Evolutionary conservation across 208 protist species (phyloP).

Genomic region (Strigomonas oncopelti): DNA sequence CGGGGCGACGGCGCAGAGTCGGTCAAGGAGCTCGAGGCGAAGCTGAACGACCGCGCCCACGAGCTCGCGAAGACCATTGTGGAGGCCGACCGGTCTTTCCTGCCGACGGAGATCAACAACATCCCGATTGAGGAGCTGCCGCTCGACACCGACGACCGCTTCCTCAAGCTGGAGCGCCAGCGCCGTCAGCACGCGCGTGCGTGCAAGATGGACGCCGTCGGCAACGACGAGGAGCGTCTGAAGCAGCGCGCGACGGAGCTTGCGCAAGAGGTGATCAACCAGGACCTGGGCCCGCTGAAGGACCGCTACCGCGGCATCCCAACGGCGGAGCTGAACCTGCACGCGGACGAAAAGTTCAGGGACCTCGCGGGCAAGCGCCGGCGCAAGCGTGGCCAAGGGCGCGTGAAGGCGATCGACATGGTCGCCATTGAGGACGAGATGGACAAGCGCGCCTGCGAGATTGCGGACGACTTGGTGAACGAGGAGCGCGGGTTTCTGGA

Average conservation of each 20-base stretch:
- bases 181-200: slow-evolving; percentile 47
- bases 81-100: slow-evolving; percentile 29
- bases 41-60: slow-evolving; percentile 49
- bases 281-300: slow-evolving; percentile 55
- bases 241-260: slow-evolving; percentile 45
- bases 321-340: slow-evolving; percentile 64
- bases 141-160: slow-evolving; percentile 61
- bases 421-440: slow-evolving; percentile 70
- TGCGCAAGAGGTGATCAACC: slow-evolving; percentile 49
- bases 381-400: slow-evolving; percentile 20
- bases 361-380: slow-evolving; percentile 49
- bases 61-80: slow-evolving; percentile 44
- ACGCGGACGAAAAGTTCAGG: slow-evolving; percentile 56
- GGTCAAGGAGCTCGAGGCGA: slow-evolving; percentile 42
- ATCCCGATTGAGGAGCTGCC: slow-evolving; percentile 65
- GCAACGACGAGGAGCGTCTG: slow-evolving; percentile 44
- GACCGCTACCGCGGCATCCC: slow-evolving; percentile 62
- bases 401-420: slow-evolving; percentile 47
- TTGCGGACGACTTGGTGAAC: slow-evolving; percentile 73
- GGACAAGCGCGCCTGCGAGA: slow-evolving; percentile 65
- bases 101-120: slow-evolving; percentile 50
- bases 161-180: slow-evolving; percentile 50
- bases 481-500: slow-evolving; percentile 76
- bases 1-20: slow-evolving; percentile 21
- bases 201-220: slow-evolving; percentile 36